These are phyloP conservation scores for Dactylellina drechsleri DNA, from an alignment of 2,329 filamentous ascomycete species.

Conservation along the genomic window DNA sequence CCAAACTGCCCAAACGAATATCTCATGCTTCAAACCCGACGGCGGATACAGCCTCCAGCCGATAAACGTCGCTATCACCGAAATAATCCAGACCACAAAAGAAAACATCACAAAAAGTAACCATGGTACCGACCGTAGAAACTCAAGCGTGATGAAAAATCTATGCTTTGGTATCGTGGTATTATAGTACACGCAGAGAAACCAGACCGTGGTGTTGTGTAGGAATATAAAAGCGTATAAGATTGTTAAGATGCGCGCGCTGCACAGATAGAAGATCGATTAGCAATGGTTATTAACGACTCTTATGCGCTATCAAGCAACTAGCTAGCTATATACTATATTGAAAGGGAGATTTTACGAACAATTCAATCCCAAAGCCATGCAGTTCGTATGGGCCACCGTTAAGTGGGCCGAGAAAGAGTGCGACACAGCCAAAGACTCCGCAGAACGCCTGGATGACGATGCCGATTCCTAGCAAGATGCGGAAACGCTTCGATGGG, in stretches of 20 bases:
- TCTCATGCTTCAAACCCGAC: not conserved
- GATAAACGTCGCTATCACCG: not conserved
- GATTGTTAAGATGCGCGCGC: conserved; percentile 4
- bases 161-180: conserved; percentile 21
- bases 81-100: not conserved
- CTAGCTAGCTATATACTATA: too few species aligned
- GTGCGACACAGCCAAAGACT: not conserved
- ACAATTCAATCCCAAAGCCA: conserved; percentile 27
- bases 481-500: conserved; percentile 3
- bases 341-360: not conserved
- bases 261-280: not conserved
- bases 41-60: not conserved
- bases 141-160: conserved; percentile 18
- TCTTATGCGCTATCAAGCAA: too few species aligned
- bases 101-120: not conserved
- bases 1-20: not conserved
- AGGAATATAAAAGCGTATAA: conserved; percentile 11
- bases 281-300: not conserved
- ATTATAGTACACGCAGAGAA: conserved; percentile 47
- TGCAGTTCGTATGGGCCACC: not conserved
- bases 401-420: not conserved
- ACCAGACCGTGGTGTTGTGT: conserved; percentile 29
- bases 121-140: conserved; percentile 18
- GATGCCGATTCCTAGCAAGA: conserved; percentile 12
- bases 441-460: conserved; percentile 9